Percentiles rank a stretch among this genome's conserved stretches.
Conservation (phyloP, 2,329 filamentous ascomycete genomes). For the Myriangium duriaei region DNA sequence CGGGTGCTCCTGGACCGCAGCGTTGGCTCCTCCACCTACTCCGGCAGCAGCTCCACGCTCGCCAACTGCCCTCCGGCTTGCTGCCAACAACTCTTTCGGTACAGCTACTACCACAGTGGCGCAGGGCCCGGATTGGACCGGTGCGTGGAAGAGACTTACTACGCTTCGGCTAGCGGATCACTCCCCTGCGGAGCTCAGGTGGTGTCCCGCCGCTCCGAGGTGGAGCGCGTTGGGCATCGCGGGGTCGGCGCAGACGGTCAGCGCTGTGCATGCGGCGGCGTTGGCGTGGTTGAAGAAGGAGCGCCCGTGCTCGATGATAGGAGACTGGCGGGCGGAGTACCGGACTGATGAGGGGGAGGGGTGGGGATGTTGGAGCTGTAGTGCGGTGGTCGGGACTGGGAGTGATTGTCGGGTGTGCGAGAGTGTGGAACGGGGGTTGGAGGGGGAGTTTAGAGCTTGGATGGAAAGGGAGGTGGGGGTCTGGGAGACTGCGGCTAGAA, state of each 20-base stretch:
- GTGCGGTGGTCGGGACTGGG: conserved; percentile 18
- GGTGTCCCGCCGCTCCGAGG: conserved; percentile 4
- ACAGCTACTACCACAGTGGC: conserved; percentile 18
- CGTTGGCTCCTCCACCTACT: conserved; percentile 26
- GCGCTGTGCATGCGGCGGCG: background rate
- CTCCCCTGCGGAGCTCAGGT: conserved; percentile 14
- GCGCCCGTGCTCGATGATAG: background rate
- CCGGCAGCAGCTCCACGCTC: background rate
- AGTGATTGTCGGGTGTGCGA: conserved; percentile 6
- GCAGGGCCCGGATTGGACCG: conserved; percentile 24
- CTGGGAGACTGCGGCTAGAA: conserved; percentile 19
- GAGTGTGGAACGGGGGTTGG: background rate
- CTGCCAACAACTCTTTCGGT: conserved; percentile 10
- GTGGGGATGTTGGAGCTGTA: conserved; percentile 16
- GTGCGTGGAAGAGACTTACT: conserved; percentile 31
- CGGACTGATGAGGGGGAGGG: conserved; percentile 5
- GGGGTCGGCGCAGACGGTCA: background rate
- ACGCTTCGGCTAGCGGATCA: conserved; percentile 30
- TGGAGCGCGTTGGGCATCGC: background rate
- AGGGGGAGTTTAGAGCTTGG: conserved; percentile 20
- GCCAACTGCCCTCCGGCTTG: background rate
- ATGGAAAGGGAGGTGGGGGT: conserved; percentile 27
- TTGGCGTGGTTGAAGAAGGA: conserved; percentile 1
- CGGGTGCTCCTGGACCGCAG: conserved; percentile 46
- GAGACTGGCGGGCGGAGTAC: background rate